Evolutionary conservation across 352 stramenopile genomes (phyloP).

Genomic region (Peronospora belbahrii): DNA sequence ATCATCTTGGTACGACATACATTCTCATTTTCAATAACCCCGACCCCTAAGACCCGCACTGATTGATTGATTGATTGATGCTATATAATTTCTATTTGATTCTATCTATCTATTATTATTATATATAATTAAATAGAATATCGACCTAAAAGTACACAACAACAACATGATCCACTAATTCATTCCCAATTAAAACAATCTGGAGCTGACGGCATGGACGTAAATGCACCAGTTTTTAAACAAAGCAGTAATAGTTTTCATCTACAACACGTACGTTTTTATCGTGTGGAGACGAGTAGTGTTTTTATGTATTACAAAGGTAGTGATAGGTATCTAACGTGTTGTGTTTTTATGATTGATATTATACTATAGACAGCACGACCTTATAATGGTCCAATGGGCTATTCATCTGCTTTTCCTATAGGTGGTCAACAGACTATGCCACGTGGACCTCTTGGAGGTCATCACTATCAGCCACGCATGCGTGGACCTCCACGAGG

Average conservation of each 20-base stretch:
- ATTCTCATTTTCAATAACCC: no score
- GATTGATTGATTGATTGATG: no score
- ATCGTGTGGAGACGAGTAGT: no score
- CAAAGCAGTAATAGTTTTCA: slow-evolving; percentile 30
- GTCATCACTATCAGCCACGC: slow-evolving; percentile 33
- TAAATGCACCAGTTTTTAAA: slow-evolving; percentile 34
- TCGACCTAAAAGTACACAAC: slow-evolving; percentile 25
- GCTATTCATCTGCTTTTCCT: slow-evolving; percentile 26
- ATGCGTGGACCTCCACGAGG: slow-evolving; percentile 33
- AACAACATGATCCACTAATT: slow-evolving; percentile 24
- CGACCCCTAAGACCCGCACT: no score
- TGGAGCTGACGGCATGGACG: slow-evolving; percentile 32
- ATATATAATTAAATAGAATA: slow-evolving; percentile 21
- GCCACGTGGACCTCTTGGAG: slow-evolving; percentile 31
- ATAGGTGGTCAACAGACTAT: slow-evolving; percentile 27
- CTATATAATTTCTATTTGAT: no score
- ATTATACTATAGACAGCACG: slow-evolving; percentile 18
- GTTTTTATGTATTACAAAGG: no score
- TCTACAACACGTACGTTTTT: slow-evolving; percentile 33
- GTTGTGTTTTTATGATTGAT: no score
- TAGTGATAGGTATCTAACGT: no score
- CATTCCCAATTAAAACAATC: slow-evolving; percentile 19
- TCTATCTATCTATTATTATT: no score
- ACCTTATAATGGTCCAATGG: slow-evolving; percentile 36
- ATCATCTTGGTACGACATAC: slow-evolving; percentile 28